Evolutionary conservation across 768 basidiomycete species (phyloP), one percentile per base, ranked within the genome.

Genomic region (Leccinum truebloodii): DNA sequence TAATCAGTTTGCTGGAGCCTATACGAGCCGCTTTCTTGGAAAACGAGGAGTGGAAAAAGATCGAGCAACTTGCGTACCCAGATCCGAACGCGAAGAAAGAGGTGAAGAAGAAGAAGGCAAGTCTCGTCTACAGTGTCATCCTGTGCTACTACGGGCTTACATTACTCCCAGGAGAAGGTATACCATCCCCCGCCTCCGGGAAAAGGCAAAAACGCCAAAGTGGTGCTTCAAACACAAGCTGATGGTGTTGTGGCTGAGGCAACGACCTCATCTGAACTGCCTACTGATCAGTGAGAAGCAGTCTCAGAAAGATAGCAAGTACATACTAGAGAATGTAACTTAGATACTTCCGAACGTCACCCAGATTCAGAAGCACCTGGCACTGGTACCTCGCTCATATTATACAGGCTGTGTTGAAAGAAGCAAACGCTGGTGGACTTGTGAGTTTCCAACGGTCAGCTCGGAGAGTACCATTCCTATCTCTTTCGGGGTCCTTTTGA

Each of bases 161-260:
- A 14, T 44, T n/a, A 34, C 8, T 8, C 63, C 0, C 61, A 91
- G 90, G 87, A 86, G 59, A 91, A 92, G 72, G 86, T 87, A 8
- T 93, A 92, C 78, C 88, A 89, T 67, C 91, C 91, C 4, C 91
- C 90, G 10, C 92, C 90, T 3, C 89, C 89, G 0, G 90, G 90
- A 1, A 92, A 86, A 65, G 90, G 89, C 49, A 90, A 81, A 73
- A 86, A 85, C 54, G 57, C 59, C 8, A 65, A 66, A 26, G 54
- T 8, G 1, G 57, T 3, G 16, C 44, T 20, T 20, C 34, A 34
- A 34, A 20, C n/a, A 46, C 44, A 46, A 20, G 44, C 18, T 16
- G 18, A 41, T 41, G 39, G 18, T 39, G 39, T 20, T 44, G 44
- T 20, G 10, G 20, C n/a, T 46, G 10, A 46, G 2, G 44, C 44